Percentiles rank a stretch among this genome's conserved stretches.
phyloP scores from a whole-genome alignment of 2,329 filamentous ascomycete species.

The Ophiostoma tasmaniense region DNA sequence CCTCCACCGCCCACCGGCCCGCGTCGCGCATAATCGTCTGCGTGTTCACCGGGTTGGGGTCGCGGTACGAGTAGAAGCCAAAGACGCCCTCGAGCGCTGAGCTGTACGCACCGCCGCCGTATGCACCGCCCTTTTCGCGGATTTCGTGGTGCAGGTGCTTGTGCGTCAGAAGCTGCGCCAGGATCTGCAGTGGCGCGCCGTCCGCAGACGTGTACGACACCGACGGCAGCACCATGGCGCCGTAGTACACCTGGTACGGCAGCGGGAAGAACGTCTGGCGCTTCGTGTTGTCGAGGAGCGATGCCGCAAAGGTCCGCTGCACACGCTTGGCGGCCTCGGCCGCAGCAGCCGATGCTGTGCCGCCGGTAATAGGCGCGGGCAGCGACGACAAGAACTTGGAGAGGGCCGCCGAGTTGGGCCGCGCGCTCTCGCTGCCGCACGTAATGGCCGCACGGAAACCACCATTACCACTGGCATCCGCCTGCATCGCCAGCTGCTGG shows the following conservation, averaged over 20 bases:
- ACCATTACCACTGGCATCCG: slow-evolving; percentile 33
- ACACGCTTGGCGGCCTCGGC: slow-evolving; percentile 10
- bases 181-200: slow-evolving; percentile 74
- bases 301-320: slow-evolving; percentile 10
- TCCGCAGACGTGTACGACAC: slow-evolving; percentile 70
- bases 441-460: slow-evolving; percentile 74
- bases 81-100: slow-evolving; percentile 76
- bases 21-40: slow-evolving; percentile 75
- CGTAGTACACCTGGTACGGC: slow-evolving; percentile 96
- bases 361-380: slow-evolving; percentile 31
- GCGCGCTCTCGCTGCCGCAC: slow-evolving; percentile 66
- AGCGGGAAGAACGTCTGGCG: slow-evolving; percentile 80
- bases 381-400: slow-evolving; percentile 59
- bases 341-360: not conserved
- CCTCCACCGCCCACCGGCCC: slow-evolving; percentile 65
- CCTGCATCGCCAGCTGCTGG: slow-evolving; percentile 64
- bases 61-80: slow-evolving; percentile 92
- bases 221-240: slow-evolving; percentile 71
- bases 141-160: slow-evolving; percentile 97
- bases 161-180: slow-evolving; percentile 87
- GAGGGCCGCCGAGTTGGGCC: slow-evolving; percentile 62
- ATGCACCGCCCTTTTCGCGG: slow-evolving; percentile 92
- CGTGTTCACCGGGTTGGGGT: slow-evolving; percentile 87
- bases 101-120: slow-evolving; percentile 83
- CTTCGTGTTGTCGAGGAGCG: not conserved